Evolutionary conservation across 768 basidiomycete genomes (phyloP).

Genomic region (Mycena vulgaris): DNA sequence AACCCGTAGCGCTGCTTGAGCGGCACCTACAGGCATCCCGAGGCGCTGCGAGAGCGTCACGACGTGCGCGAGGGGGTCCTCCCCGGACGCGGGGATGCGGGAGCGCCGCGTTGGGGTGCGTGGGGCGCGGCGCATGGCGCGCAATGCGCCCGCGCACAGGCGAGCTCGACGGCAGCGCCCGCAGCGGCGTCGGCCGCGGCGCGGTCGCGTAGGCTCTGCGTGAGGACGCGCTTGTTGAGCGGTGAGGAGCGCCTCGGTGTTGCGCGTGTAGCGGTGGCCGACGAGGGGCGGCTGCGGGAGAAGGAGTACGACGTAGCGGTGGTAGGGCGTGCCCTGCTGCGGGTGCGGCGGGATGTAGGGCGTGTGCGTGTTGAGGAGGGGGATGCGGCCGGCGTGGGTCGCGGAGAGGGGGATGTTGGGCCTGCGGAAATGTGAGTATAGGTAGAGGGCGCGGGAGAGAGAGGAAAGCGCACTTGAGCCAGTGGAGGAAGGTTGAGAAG

Average conservation of each 20-base stretch:
- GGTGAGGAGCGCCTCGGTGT: slow-evolving; percentile 53
- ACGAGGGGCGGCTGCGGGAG: slow-evolving; percentile 73
- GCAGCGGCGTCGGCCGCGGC: slow-evolving; percentile 42
- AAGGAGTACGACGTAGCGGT: slow-evolving; percentile 88
- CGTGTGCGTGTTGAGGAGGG: slow-evolving; percentile 69
- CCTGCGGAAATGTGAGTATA: slow-evolving; percentile 52
- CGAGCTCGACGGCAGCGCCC: slow-evolving; percentile 48
- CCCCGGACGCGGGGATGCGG: slow-evolving; percentile 22
- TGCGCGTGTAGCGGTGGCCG: slow-evolving; percentile 51
- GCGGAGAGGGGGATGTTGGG: slow-evolving; percentile 88
- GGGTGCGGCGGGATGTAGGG: slow-evolving; percentile 94
- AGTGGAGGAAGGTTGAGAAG: slow-evolving; percentile 86
- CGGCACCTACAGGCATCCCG: slow-evolving; percentile 5
- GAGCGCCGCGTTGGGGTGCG: slow-evolving; percentile 37
- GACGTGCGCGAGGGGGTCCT: slow-evolving; percentile 27
- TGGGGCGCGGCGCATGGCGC: slow-evolving; percentile 20
- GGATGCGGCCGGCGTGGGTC: slow-evolving; percentile 58
- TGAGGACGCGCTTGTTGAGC: slow-evolving; percentile 53
- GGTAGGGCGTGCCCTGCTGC: slow-evolving; percentile 89
- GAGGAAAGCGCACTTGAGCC: slow-evolving; percentile 77
- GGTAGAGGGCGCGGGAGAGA: slow-evolving; percentile 4
- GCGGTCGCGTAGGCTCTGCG: slow-evolving; percentile 29
- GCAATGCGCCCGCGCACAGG: slow-evolving; percentile 30
- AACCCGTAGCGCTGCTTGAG: slow-evolving; percentile 78
- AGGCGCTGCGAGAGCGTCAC: slow-evolving; percentile 37